phyloP scores from a whole-genome alignment of 2,329 filamentous ascomycete species.

The Fusarium sublunatum region DNA sequence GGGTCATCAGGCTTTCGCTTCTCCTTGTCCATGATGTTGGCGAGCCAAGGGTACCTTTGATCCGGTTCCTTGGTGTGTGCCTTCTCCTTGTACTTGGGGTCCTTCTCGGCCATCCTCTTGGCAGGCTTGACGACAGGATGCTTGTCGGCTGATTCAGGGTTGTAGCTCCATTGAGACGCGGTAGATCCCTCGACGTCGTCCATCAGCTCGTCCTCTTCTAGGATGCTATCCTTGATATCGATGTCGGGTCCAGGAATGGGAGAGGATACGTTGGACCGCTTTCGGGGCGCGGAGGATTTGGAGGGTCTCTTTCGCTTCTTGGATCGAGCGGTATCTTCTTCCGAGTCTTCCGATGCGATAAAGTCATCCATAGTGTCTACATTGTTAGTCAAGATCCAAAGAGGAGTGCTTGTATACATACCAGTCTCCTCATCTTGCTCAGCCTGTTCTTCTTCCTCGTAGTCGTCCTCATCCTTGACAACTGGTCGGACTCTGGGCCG shows the following conservation, averaged over 20 bases:
- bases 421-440: slow-evolving; percentile 71
- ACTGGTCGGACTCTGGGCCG: slow-evolving; percentile 65
- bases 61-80: slow-evolving; percentile 86
- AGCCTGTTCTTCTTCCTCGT: slow-evolving; percentile 77
- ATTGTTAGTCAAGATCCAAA: slow-evolving; percentile 1
- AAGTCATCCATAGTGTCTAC: slow-evolving; percentile 85
- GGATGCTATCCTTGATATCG: slow-evolving; percentile 56
- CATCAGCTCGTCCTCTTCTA: slow-evolving; percentile 66
- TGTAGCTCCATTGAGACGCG: slow-evolving; percentile 82
- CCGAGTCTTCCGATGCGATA: slow-evolving; percentile 86
- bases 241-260: slow-evolving; percentile 30
- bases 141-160: slow-evolving; percentile 60
- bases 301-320: slow-evolving; percentile 81
- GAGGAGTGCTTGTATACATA: slow-evolving; percentile 45
- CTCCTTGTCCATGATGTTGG: slow-evolving; percentile 85
- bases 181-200: slow-evolving; percentile 74
- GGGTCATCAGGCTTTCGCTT: slow-evolving; percentile 80
- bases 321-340: slow-evolving; percentile 67
- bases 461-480: slow-evolving; percentile 75
- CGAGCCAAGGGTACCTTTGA: slow-evolving; percentile 89
- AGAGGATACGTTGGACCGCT: slow-evolving; percentile 69
- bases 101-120: slow-evolving; percentile 43
- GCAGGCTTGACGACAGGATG: slow-evolving; percentile 51
- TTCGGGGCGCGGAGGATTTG: slow-evolving; percentile 66
- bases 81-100: slow-evolving; percentile 67